Conservation (phyloP, 805 yeast genomes). For the Lipomyces kockii region DNA sequence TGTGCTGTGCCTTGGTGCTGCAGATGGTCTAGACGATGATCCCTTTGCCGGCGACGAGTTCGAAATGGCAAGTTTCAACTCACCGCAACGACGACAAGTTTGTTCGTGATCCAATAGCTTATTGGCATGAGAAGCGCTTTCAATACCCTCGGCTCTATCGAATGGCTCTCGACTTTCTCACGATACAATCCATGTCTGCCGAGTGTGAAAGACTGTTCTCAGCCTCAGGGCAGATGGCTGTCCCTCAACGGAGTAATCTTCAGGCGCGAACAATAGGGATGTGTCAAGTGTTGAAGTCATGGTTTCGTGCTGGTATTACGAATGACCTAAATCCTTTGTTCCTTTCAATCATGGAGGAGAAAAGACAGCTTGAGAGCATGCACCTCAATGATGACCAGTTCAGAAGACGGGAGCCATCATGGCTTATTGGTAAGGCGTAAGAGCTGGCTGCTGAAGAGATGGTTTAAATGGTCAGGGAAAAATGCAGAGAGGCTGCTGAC, state of each 20-base stretch:
- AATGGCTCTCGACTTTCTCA: not conserved
- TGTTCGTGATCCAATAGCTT: too few species aligned
- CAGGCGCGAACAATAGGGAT: not conserved
- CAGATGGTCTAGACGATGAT: too few species aligned
- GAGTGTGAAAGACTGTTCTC: slow-evolving; percentile 4
- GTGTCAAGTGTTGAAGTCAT: too few species aligned
- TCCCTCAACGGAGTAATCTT: slow-evolving; percentile 5
- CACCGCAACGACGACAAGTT: too few species aligned
- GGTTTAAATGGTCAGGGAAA: not conserved
- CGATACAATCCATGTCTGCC: slow-evolving; percentile 7
- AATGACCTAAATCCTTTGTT: slow-evolving; percentile 4
- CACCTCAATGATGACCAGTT: slow-evolving; percentile 3
- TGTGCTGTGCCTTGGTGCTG: not conserved
- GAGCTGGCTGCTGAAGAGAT: slow-evolving; percentile 1
- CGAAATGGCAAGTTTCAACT: too few species aligned
- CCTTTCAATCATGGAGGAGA: not conserved
- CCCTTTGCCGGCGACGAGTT: too few species aligned
- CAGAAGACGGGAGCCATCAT: slow-evolving; percentile 6
- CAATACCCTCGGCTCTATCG: too few species aligned
- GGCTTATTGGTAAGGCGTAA: slow-evolving; percentile 6
- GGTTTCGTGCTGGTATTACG: too few species aligned
- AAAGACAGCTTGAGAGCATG: not conserved
- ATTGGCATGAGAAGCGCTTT: too few species aligned
- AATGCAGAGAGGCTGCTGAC: not conserved
- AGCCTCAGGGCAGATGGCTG: slow-evolving; percentile 7